A percentile compares a stretch with the other conserved stretches of the same genome.
Evolutionary conservation across 768 basidiomycete species (phyloP).

Genomic region (Hypholoma sublateritium): DNA sequence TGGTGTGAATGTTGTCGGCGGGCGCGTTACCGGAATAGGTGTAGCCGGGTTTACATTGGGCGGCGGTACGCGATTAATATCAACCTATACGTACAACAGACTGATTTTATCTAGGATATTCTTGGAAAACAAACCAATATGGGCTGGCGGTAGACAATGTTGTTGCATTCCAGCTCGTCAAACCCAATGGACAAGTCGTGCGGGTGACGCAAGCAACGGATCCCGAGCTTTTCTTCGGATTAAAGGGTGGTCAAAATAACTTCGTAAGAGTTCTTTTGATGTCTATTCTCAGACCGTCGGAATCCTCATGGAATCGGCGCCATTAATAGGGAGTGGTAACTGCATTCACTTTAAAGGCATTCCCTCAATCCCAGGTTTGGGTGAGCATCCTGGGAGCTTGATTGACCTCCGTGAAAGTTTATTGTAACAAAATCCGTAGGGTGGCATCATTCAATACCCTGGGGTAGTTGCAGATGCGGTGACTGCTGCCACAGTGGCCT

Average conservation of each 20-base stretch:
- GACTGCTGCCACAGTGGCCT: neutral
- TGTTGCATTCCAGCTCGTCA: constrained; percentile 4
- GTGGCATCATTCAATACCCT: neutral
- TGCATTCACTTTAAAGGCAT: constrained; percentile 41
- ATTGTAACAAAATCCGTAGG: neutral
- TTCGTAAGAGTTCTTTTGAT: neutral
- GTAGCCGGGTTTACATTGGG: constrained; percentile 60
- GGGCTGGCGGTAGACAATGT: constrained; percentile 6
- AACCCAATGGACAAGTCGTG: constrained; percentile 7
- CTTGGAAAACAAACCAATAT: constrained; percentile 58
- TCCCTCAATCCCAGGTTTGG: constrained; percentile 36
- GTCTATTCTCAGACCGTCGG: neutral
- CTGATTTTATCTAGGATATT: constrained; percentile 46
- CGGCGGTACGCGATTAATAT: constrained; percentile 40
- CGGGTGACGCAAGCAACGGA: constrained; percentile 4
- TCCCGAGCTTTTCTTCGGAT: constrained; percentile 6
- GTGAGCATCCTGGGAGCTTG: constrained; percentile 1
- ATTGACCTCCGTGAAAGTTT: neutral
- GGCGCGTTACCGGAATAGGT: constrained; percentile 56
- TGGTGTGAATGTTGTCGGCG: constrained; percentile 57
- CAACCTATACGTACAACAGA: neutral
- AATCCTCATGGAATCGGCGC: neutral
- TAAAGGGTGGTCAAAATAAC: constrained; percentile 6
- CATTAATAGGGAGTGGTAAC: constrained; percentile 43
- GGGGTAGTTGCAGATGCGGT: neutral